Evolutionary conservation across 768 basidiomycete species (phyloP).

Genomic region (Pulveroboletus ravenelii): DNA sequence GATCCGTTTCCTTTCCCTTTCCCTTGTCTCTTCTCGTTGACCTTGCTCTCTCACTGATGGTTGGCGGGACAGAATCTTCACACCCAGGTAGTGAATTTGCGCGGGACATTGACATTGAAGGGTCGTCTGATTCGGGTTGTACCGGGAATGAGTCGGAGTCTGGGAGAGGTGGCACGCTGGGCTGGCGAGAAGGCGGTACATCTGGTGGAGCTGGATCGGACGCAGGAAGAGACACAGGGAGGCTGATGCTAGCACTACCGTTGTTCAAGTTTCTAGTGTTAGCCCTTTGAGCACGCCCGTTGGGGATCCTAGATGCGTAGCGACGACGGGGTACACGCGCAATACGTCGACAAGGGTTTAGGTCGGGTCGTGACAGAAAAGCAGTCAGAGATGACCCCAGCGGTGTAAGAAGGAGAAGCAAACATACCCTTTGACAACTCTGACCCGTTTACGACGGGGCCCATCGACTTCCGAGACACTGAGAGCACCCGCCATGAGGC

Average conservation of each 20-base stretch:
- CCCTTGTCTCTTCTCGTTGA: slow-evolving; percentile 40
- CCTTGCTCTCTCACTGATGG: slow-evolving; percentile 25
- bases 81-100: slow-evolving; percentile 47
- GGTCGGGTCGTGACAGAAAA: slow-evolving; percentile 17
- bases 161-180: slow-evolving; percentile 37
- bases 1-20: slow-evolving; percentile 43
- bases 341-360: slow-evolving; percentile 28
- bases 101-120: slow-evolving; percentile 50
- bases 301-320: slow-evolving; percentile 41
- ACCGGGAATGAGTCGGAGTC: slow-evolving; percentile 51
- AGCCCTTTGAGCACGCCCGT: slow-evolving; percentile 69
- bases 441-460: slow-evolving; percentile 65
- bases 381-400: slow-evolving; percentile 23
- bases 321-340: slow-evolving; percentile 8
- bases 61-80: slow-evolving; percentile 23
- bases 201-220: slow-evolving; percentile 41
- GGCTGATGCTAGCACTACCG: slow-evolving; percentile 33
- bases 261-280: slow-evolving; percentile 62
- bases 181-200: slow-evolving; percentile 32
- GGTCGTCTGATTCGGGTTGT: slow-evolving; percentile 56
- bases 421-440: slow-evolving; percentile 70
- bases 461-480: slow-evolving; percentile 56
- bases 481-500: slow-evolving; percentile 62
- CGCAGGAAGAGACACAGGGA: slow-evolving; percentile 18
- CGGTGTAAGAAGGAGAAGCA: slow-evolving; percentile 20